A percentile compares a stretch with the other conserved stretches of the same genome.
phyloP scores from a whole-genome alignment of 768 basidiomycete genomes.

The Neoboletus subvelutipes region DNA sequence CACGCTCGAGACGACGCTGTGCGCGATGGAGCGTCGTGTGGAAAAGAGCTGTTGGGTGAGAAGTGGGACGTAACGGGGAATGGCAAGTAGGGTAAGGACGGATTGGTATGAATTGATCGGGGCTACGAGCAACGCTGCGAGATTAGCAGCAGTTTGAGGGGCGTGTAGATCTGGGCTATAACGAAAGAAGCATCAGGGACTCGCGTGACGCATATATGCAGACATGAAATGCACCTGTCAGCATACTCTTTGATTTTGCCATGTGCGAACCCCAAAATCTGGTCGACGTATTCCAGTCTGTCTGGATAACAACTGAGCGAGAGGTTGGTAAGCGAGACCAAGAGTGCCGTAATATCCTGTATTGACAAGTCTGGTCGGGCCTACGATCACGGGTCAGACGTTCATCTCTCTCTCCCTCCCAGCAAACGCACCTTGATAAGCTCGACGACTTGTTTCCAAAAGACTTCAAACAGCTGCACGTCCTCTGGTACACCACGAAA shows the following conservation, averaged over 20 bases:
- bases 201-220: not conserved
- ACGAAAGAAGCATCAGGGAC: not conserved
- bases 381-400: conserved; percentile 39
- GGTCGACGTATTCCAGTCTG: conserved; percentile 94
- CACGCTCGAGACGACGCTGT: conserved; percentile 91
- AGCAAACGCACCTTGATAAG: conserved; percentile 89
- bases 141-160: conserved; percentile 82
- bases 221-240: conserved; percentile 56
- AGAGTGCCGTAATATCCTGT: conserved; percentile 94
- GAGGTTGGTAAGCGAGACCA: conserved; percentile 93
- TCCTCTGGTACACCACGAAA: conserved; percentile 95
- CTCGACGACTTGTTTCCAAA: conserved; percentile 98
- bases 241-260: conserved; percentile 82
- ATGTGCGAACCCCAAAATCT: conserved; percentile 86
- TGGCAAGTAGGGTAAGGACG: conserved; percentile 93
- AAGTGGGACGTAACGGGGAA: conserved; percentile 85
- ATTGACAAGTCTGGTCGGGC: conserved; percentile 96
- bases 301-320: conserved; percentile 98
- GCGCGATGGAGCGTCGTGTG: conserved; percentile 88
- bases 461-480: conserved; percentile 95
- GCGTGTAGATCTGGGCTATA: conserved; percentile 83
- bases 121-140: conserved; percentile 88
- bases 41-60: conserved; percentile 85
- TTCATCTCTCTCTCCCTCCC: not conserved
- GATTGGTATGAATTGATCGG: conserved; percentile 97